These are phyloP conservation scores for Paramarasmius palmivorus DNA, from an alignment of 1,284 basidiomycete genomes.

Conservation along the genomic window DNA sequence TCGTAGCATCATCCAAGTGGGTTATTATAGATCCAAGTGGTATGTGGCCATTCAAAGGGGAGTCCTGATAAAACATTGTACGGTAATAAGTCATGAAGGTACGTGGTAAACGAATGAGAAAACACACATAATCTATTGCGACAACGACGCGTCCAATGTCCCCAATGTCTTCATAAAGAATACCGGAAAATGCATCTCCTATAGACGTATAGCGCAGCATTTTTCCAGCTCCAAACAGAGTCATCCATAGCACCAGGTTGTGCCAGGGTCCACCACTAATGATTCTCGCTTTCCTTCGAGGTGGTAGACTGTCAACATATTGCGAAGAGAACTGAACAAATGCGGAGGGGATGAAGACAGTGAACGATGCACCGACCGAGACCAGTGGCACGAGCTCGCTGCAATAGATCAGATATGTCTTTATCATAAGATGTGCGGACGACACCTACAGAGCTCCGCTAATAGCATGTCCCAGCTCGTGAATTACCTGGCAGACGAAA, in stretches of 20 bases:
- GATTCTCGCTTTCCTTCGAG: constrained; percentile 47
- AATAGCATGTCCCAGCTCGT: not conserved
- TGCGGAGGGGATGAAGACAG: not conserved
- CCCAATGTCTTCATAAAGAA: no score
- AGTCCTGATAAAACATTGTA: constrained; percentile 48
- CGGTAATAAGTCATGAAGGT: not conserved
- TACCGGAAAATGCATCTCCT: no score
- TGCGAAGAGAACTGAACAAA: not conserved
- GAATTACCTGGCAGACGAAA: no score
- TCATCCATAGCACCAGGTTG: constrained; percentile 52
- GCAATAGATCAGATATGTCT: not conserved
- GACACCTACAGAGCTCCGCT: not conserved
- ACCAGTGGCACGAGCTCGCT: not conserved
- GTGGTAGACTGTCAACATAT: not conserved
- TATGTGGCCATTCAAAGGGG: constrained; percentile 53
- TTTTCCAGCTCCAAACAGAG: no score
- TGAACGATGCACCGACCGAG: not conserved
- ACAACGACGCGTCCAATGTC: constrained; percentile 57
- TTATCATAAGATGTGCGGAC: not conserved
- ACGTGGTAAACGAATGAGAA: constrained; percentile 5
- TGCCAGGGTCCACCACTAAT: constrained; percentile 73
- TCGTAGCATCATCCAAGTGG: constrained; percentile 53
- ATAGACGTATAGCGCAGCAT: no score
- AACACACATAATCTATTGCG: constrained; percentile 45
- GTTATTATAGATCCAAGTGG: constrained; percentile 54